Percentiles rank a stretch among this genome's conserved stretches.
These are phyloP conservation scores for Solanum pinnatisectum DNA, from an alignment of 257 asterid species.

Conservation along the genomic window DNA sequence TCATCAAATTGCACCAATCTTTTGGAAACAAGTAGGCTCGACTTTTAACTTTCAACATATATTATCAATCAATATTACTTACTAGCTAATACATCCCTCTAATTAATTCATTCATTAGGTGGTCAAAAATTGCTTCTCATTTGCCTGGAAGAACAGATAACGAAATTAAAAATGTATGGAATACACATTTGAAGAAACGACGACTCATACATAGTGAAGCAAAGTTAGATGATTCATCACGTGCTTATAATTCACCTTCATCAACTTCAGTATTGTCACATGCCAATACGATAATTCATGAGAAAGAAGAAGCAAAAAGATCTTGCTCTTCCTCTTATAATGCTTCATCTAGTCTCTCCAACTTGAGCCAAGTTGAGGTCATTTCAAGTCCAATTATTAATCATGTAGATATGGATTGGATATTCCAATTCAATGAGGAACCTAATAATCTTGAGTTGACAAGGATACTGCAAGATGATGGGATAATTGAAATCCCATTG, in stretches of 20 bases:
- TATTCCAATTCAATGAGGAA: neutral
- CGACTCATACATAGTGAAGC: neutral
- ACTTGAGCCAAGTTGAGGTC: neutral
- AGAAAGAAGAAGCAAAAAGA: neutral
- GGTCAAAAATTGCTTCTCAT: constrained; percentile 72
- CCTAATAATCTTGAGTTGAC: too few relatives aligned
- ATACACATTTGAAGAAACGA: constrained; percentile 74
- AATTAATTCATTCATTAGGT: constrained; percentile 18
- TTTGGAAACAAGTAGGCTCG: constrained; percentile 57
- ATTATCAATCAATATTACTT: too few relatives aligned
- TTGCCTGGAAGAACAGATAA: constrained; percentile 81
- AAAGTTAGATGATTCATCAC: neutral
- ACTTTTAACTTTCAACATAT: too few relatives aligned
- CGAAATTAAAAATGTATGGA: constrained; percentile 82
- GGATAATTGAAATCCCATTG: constrained; percentile 21
- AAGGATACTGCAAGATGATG: neutral
- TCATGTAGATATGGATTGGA: neutral
- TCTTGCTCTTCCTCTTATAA: constrained; percentile 7
- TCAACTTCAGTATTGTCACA: neutral
- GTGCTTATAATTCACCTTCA: neutral
- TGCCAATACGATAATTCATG: neutral
- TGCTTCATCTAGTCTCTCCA: constrained; percentile 7
- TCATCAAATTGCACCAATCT: constrained; percentile 47
- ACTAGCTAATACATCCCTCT: too few relatives aligned
- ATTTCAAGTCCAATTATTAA: neutral